Evolutionary conservation across 2,329 filamentous ascomycete genomes (phyloP).

Genomic region (Pseudocercospora vitis): DNA sequence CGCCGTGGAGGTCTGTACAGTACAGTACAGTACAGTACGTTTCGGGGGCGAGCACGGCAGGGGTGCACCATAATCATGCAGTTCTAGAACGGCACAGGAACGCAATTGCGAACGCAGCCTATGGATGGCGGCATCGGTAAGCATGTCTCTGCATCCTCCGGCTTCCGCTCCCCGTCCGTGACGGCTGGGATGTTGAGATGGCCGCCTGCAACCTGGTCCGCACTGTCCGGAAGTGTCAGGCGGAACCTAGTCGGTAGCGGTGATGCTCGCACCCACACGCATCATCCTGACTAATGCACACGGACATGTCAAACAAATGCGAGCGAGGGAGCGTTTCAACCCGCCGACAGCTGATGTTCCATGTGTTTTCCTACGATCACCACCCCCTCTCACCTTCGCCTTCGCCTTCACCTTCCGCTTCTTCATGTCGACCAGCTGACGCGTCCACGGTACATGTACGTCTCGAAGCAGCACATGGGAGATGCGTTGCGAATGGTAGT

Average conservation of each 20-base stretch:
- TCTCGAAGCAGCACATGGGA: neutral
- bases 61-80: no score
- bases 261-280: constrained; percentile 36
- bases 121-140: constrained; percentile 78
- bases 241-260: neutral
- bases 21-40: no score
- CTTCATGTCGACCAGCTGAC: constrained; percentile 74
- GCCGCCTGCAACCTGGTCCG: neutral
- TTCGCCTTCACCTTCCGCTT: no score
- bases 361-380: no score
- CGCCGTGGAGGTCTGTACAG: no score
- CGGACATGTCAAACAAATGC: constrained; percentile 89
- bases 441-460: constrained; percentile 55
- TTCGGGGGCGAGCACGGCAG: no score
- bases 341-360: neutral
- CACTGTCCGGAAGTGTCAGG: no score
- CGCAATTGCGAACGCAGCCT: constrained; percentile 89
- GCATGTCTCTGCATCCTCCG: constrained; percentile 88
- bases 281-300: constrained; percentile 82
- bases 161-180: constrained; percentile 43
- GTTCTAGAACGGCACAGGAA: constrained; percentile 84
- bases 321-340: constrained; percentile 38
- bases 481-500: neutral
- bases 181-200: neutral
- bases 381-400: no score